Evolutionary conservation across 495 filamentous ascomycete species (phyloP), one percentile per base, ranked within the genome.

Genomic region (Saxophila tyrrhenica): DNA sequence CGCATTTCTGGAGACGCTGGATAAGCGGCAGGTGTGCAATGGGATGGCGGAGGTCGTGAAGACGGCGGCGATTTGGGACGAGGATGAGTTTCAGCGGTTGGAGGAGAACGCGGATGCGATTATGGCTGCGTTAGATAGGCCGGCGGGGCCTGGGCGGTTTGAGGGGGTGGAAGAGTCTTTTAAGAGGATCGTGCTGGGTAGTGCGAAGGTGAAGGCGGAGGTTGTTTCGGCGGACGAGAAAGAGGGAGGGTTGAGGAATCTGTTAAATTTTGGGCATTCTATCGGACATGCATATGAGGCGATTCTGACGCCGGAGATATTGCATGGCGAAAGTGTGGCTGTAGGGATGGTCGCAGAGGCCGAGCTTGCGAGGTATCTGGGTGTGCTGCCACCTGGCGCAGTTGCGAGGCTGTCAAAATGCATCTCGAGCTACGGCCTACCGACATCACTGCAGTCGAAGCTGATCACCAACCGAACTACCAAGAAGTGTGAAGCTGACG

Each of bases 311-410:
- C 92, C 92, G 16, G 89, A 98, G 66, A 83, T 97, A 39, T 78
- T 98, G 15, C 92, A 98, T 63, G 92, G 92, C 25, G 92, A 98
- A 67, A 86, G 84, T 62, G 92, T 98, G 22, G 87, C 94, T 38
- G 92, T 97, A 58, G 92, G 92, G 24, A 97, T 97, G 92, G 87
- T 97, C 24, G 94, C 91, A 67, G 92, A 98, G 67, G 92, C 94
- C 22, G 89, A 95, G 65, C 75, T 98, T 42, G 86, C 94, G 47
- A 80, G 94, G 39, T 85, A 92, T 66, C 78, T 97, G 9, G 94
- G 92, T 17, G 77, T 92, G n/a, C 69, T 97, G 45, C 82, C 84
- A 58, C 85, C 86, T 15, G 84, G 85, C 46, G 92, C 91, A 17
- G 92, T 97, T 2, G 84, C 90, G 35, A 84, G 92, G 44, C 74